Evolutionary conservation across 139 green algal species (phyloP), one percentile per base, ranked within the genome.

Genomic region (Deuterostichococcus epilithicus): DNA sequence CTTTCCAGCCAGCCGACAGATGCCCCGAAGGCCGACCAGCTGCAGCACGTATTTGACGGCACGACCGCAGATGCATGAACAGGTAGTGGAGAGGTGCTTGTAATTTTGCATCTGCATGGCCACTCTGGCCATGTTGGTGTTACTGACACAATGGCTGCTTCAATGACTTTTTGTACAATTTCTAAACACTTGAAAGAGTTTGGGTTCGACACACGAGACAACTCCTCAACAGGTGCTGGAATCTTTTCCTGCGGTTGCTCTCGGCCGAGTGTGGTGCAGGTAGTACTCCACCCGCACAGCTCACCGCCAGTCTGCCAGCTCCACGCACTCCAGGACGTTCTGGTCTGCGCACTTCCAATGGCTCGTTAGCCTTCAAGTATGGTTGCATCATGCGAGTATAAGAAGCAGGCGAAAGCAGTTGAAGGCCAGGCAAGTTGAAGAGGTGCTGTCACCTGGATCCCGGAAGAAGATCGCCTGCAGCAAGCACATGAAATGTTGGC

Each of bases 381-480:
- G n/a, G n/a, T n/a, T n/a, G n/a, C n/a, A n/a, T n/a, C n/a, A n/a
- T n/a, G n/a, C n/a, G n/a, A n/a, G n/a, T n/a, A n/a, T n/a, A n/a
- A n/a, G n/a, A n/a, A n/a, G n/a, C n/a, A n/a, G n/a, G n/a, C n/a
- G n/a, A n/a, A n/a, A n/a, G n/a, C n/a, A n/a, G n/a, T n/a, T n/a
- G n/a, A n/a, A n/a, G n/a, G n/a, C n/a, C n/a, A n/a, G n/a, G n/a
- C n/a, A n/a, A n/a, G n/a, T n/a, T n/a, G n/a, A n/a, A n/a, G n/a
- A n/a, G n/a, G 8, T 94, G 74, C 83, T 86, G 74, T 94, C 84
- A 81, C 78, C 89, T 25, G 91, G 94, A 77, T 98, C 94, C 22
- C 93, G 69, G 90, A 97, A 97, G 83, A 97, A 98, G 32, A 97
- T 84, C 0, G 94, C 94, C 0, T 88, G 80, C 35, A n/a, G n/a